These are phyloP conservation scores for Rosa rugosa DNA, from an alignment of 306 rosid genomes.

Conservation along the genomic window DNA sequence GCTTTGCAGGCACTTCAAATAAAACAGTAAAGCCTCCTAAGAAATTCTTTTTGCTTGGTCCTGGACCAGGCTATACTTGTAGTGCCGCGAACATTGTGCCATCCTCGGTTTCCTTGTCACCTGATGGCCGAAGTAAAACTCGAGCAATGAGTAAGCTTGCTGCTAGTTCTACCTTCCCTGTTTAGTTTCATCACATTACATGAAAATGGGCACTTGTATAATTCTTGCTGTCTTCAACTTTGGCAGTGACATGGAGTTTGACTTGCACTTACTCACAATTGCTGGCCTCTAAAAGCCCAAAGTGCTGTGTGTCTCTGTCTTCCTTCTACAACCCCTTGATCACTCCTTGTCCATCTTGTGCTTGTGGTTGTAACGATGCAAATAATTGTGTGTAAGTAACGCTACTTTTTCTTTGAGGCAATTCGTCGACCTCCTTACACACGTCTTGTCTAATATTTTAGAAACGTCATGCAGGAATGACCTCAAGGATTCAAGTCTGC, in stretches of 20 bases:
- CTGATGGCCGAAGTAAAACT: conserved; percentile 56
- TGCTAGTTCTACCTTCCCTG: not conserved
- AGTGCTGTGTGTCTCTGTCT: conserved; percentile 62
- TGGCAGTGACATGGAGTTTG: conserved; percentile 71
- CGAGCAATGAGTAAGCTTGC: conserved; percentile 61
- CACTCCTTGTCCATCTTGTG: conserved; percentile 63
- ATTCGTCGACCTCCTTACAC: not conserved
- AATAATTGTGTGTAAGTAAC: conserved; percentile 32
- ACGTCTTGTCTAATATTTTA: not conserved
- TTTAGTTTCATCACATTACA: not conserved
- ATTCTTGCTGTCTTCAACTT: conserved; percentile 2
- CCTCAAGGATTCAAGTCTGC: conserved; percentile 19
- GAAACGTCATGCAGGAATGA: conserved; percentile 39
- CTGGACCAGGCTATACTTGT: conserved; percentile 75
- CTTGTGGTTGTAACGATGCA: conserved; percentile 53
- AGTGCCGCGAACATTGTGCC: conserved; percentile 65
- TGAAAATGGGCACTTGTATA: not conserved
- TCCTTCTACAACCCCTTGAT: conserved; percentile 60
- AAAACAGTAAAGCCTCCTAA: conserved; percentile 71
- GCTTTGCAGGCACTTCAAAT: conserved; percentile 69
- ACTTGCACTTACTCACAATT: conserved; percentile 63
- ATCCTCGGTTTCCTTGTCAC: conserved; percentile 50
- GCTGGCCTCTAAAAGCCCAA: conserved; percentile 57
- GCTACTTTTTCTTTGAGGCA: not conserved
- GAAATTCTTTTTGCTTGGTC: conserved; percentile 64